Evolutionary conservation across 192 early-diverging fungal species (phyloP).

Genomic region (Umbelopsis sp.): DNA sequence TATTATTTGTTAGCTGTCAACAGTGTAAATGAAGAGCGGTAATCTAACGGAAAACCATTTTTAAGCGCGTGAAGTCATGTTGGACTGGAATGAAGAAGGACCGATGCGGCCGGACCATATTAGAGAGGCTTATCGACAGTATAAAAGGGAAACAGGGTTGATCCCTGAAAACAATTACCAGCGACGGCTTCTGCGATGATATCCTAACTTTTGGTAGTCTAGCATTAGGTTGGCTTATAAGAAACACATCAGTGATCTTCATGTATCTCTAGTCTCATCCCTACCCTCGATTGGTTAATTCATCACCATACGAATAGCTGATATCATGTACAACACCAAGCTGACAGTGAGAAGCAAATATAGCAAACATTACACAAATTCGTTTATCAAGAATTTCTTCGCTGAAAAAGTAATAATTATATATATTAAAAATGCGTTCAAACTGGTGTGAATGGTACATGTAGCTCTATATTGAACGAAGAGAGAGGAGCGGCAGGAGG

Average conservation of each 20-base stretch:
- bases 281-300: too few relatives aligned
- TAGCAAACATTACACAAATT: too few relatives aligned
- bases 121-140: conserved; percentile 80
- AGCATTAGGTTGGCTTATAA: not conserved
- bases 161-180: conserved; percentile 14
- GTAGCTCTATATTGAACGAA: not conserved
- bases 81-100: conserved; percentile 76
- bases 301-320: too few relatives aligned
- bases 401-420: too few relatives aligned
- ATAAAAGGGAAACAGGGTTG: conserved; percentile 51
- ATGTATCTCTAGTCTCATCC: too few relatives aligned
- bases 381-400: too few relatives aligned
- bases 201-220: not conserved
- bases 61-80: conserved; percentile 76
- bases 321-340: too few relatives aligned
- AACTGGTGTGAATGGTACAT: not conserved
- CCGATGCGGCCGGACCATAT: conserved; percentile 83
- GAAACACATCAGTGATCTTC: not conserved
- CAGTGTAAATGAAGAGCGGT: too few relatives aligned
- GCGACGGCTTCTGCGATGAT: not conserved
- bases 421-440: not conserved
- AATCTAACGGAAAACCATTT: too few relatives aligned
- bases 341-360: too few relatives aligned
- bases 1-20: not conserved
- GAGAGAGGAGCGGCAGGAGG: not conserved